Conservation (phyloP, 2,329 filamentous ascomycete species). For the Cladosporium sp. region DNA sequence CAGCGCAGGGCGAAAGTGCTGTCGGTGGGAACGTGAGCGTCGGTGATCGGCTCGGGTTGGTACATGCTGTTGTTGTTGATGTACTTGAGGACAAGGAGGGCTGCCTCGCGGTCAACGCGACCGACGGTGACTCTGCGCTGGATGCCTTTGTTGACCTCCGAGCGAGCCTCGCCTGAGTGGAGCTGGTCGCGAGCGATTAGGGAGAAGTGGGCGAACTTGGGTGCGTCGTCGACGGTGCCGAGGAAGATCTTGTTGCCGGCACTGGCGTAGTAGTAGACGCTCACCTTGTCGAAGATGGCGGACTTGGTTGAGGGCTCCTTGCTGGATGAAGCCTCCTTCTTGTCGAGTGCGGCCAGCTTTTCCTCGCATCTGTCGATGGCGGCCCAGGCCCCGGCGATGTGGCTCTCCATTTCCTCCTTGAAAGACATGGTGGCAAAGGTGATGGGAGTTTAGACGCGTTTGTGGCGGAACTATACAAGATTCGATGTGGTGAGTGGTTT, state of each 20-base stretch:
- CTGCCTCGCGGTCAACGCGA: conserved; percentile 14
- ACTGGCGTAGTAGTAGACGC: not conserved
- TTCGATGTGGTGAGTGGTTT: not conserved
- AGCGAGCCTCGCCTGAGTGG: not conserved
- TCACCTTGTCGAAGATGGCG: not conserved
- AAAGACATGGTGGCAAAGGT: not conserved
- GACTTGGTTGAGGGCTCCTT: not conserved
- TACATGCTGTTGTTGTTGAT: conserved; percentile 18
- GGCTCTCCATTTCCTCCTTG: too few species aligned
- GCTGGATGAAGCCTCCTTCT: not conserved
- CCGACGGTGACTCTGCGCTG: not conserved
- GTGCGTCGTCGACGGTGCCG: not conserved
- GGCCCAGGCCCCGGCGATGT: too few species aligned
- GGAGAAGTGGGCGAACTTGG: not conserved
- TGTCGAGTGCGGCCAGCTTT: not conserved
- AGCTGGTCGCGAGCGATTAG: not conserved
- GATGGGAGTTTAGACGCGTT: not conserved
- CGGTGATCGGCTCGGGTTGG: conserved; percentile 1
- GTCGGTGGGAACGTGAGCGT: conserved; percentile 9
- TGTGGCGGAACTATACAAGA: not conserved
- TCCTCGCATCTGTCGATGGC: too few species aligned
- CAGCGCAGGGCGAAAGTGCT: conserved; percentile 20
- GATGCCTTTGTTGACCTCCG: not conserved
- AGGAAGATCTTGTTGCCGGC: not conserved
- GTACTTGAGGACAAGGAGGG: conserved; percentile 16